Base-by-base conservation (phyloP, 2,329 filamentous ascomycete species). In the Cryoendolithus antarcticus region DNA sequence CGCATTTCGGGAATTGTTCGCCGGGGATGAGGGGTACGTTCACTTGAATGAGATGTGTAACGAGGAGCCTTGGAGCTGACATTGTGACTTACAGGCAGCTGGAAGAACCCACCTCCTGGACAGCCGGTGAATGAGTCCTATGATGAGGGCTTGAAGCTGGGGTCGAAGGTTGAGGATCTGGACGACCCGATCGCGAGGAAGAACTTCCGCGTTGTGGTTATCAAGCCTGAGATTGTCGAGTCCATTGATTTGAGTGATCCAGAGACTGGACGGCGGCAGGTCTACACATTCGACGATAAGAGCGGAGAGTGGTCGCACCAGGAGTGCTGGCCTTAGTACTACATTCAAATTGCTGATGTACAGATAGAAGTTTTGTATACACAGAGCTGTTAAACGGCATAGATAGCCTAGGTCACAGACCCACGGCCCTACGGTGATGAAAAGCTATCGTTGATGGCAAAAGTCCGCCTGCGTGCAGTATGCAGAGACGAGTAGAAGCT, bases 131-230 rank as follows among this genome's bases (percentile, higher is more conserved):
- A 58, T 47, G 45, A 65, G 55, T 50, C 64, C 56, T 60, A 64
- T 41, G 64, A 68, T 40, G 55, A 64, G 34, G 59, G 62, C 34
- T 54, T 62, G 30, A 58, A 63, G 37, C 52, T 75, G 2, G 74
- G 72, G 7, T 76, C 82, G 57, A 77, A 76, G 58, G 77, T 91
- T 10, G 70, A 75, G n/a, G 75, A 81, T 50, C 60, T 93, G 4
- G 61, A 84, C 33, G 86, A 96, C 50, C 59, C 65, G 28, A 61
- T 80, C 40, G 83, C 85, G 32, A 69, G 86, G 48, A 64, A 64
- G 47, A 83, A 93, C 58, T 94, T 93, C 56, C 69, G 89, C 39
- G 83, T 94, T 1, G 84, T 94, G 3, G 78, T 91, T 55, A 91
- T 98, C 57, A 76, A 79, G 35, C 79, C 93, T 0, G 74, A 82